Evolutionary conservation across 1,284 basidiomycete species (phyloP).

Genomic region (Puccinia polysora): DNA sequence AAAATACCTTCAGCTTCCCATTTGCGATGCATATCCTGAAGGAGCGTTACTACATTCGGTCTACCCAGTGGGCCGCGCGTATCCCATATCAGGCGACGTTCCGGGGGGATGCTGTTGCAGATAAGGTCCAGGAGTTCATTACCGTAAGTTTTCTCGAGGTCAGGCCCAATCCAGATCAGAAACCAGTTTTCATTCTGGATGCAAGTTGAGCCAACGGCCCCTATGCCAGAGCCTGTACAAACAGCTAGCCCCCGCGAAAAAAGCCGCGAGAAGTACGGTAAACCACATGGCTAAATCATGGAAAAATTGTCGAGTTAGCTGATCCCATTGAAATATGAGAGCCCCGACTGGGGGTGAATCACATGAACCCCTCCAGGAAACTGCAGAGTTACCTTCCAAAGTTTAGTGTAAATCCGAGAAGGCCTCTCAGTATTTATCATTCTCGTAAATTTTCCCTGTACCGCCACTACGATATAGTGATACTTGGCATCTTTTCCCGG

Average conservation of each 20-base stretch:
- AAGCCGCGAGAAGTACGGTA: slow-evolving; percentile 68
- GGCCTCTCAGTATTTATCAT: slow-evolving; percentile 67
- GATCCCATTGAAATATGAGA: slow-evolving; percentile 62
- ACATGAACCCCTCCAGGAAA: slow-evolving; percentile 14
- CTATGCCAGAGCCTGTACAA: no score
- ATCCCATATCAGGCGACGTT: slow-evolving; percentile 68
- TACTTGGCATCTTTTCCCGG: slow-evolving; percentile 66
- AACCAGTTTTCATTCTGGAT: slow-evolving; percentile 66
- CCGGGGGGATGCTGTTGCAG: slow-evolving; percentile 63
- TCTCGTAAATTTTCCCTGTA: slow-evolving; percentile 66
- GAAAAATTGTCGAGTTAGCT: slow-evolving; percentile 62
- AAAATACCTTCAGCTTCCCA: slow-evolving; percentile 66
- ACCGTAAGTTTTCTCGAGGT: slow-evolving; percentile 63
- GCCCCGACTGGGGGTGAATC: no score
- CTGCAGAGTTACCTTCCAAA: slow-evolving; percentile 60
- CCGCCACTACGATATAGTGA: slow-evolving; percentile 71
- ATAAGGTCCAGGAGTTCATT: slow-evolving; percentile 68
- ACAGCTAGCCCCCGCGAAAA: slow-evolving; percentile 70
- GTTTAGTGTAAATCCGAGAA: slow-evolving; percentile 65
- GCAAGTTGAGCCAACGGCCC: slow-evolving; percentile 68
- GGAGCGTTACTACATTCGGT: slow-evolving; percentile 69
- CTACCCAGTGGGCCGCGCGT: slow-evolving; percentile 59
- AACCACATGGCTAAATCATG: slow-evolving; percentile 65
- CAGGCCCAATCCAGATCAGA: slow-evolving; percentile 65
- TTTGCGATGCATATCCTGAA: slow-evolving; percentile 63